Conservation (phyloP, 164 flowering plant genomes). For the Berberis thunbergii region DNA sequence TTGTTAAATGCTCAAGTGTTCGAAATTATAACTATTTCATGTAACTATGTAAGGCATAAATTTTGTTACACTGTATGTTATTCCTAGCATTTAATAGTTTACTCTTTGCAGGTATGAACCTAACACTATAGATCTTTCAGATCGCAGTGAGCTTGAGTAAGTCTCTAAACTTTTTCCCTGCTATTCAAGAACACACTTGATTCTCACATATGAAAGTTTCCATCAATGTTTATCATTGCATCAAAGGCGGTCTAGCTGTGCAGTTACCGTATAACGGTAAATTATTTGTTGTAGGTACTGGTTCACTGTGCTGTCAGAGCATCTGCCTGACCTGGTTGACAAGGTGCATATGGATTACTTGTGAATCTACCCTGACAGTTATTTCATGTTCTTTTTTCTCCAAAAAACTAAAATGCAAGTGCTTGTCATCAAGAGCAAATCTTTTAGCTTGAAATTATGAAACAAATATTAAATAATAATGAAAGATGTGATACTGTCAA, state of each 20-base stretch:
- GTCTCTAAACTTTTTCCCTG: constrained; percentile 15
- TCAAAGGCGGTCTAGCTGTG: not conserved
- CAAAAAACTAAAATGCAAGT: too few relatives aligned
- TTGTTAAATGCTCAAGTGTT: too few relatives aligned
- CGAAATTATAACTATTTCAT: too few relatives aligned
- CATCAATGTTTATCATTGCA: not conserved
- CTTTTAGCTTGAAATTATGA: too few relatives aligned
- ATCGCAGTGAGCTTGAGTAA: constrained; percentile 84
- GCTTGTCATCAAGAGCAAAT: too few relatives aligned
- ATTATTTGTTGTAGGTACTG: constrained; percentile 59
- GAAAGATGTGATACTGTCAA: too few relatives aligned
- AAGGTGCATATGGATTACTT: constrained; percentile 49
- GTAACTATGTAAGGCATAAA: too few relatives aligned
- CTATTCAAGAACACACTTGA: too few relatives aligned
- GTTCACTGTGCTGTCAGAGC: constrained; percentile 81
- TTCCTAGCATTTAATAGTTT: not conserved
- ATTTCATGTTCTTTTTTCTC: not conserved
- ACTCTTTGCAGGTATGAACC: constrained; percentile 79
- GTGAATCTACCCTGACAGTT: not conserved
- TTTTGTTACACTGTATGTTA: not conserved
- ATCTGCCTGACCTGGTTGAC: constrained; percentile 91
- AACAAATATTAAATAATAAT: too few relatives aligned
- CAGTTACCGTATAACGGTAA: constrained; percentile 10
- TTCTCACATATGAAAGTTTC: too few relatives aligned
- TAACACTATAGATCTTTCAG: constrained; percentile 87